These are phyloP conservation scores for Detonula confervacea DNA, from an alignment of 352 stramenopile genomes.

Conservation along the genomic window DNA sequence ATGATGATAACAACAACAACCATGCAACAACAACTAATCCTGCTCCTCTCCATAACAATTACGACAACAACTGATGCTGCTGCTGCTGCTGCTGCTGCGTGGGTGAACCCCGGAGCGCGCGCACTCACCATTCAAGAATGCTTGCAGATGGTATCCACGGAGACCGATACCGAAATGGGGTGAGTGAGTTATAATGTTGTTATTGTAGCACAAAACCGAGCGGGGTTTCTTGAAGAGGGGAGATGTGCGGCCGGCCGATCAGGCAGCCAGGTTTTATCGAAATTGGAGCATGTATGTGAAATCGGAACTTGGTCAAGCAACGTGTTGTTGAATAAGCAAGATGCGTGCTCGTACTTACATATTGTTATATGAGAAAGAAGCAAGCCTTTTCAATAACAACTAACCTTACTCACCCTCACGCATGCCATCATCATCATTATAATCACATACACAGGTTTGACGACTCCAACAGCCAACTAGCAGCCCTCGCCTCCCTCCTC, in stretches of 20 bases:
- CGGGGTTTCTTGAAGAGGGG: too few species aligned
- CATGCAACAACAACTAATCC: background rate
- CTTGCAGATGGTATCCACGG: background rate
- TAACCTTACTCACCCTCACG: background rate
- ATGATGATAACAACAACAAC: too few species aligned
- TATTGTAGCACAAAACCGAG: background rate
- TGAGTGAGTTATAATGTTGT: background rate
- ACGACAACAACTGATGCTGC: background rate
- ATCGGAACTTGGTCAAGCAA: too few species aligned
- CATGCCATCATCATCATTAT: background rate
- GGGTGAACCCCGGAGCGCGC: background rate
- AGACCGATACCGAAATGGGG: background rate
- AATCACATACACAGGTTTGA: slow-evolving; percentile 3
- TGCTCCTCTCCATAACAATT: background rate
- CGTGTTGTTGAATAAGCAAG: too few species aligned
- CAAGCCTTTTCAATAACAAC: too few species aligned
- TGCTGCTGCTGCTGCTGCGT: background rate
- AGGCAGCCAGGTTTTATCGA: too few species aligned
- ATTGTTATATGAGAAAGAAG: too few species aligned
- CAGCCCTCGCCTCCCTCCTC: background rate
- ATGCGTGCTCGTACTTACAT: too few species aligned
- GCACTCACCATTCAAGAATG: background rate
- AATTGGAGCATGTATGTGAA: too few species aligned
- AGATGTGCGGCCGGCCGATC: too few species aligned
- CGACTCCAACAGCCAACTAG: background rate